Evolutionary conservation across 345 rosid genomes (phyloP).

Genomic region (Chamaenerion angustifolium): DNA sequence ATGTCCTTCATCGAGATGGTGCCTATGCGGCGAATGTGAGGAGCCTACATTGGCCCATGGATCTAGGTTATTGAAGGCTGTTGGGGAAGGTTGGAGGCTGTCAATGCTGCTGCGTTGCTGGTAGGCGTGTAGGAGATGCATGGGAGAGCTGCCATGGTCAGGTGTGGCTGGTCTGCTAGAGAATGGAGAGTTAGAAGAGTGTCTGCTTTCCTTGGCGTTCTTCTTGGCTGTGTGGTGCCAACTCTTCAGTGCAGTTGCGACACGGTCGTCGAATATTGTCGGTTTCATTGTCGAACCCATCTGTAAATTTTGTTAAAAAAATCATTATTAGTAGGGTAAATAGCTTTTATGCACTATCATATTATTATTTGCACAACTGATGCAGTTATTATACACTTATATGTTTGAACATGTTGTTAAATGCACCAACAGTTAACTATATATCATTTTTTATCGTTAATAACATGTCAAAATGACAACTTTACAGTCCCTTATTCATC

Average conservation of each 20-base stretch:
- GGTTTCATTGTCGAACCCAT: slow-evolving; percentile 90
- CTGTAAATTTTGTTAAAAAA: slow-evolving; percentile 30
- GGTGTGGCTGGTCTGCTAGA: slow-evolving; percentile 75
- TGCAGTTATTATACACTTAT: too few relatives aligned
- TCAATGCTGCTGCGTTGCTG: slow-evolving; percentile 1
- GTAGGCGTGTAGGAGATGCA: slow-evolving; percentile 44
- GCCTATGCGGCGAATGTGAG: neutral
- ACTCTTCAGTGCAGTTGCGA: slow-evolving; percentile 60
- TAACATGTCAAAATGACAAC: too few relatives aligned
- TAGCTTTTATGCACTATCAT: too few relatives aligned
- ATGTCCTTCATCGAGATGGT: neutral
- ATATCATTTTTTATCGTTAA: too few relatives aligned
- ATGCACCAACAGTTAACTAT: too few relatives aligned
- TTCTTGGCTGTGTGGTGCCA: slow-evolving; percentile 68
- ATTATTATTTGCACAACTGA: too few relatives aligned
- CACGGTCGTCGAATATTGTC: slow-evolving; percentile 61
- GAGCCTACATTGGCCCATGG: neutral
- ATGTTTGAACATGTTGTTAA: too few relatives aligned
- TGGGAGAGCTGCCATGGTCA: slow-evolving; percentile 49
- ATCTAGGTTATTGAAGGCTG: neutral
- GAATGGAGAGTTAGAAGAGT: slow-evolving; percentile 28
- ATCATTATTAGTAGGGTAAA: too few relatives aligned
- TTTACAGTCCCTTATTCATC: too few relatives aligned
- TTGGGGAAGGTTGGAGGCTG: neutral
- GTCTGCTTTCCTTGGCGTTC: slow-evolving; percentile 37